Evolutionary conservation across 2,329 filamentous ascomycete genomes (phyloP).

Genomic region (Coniochaeta pulveracea): DNA sequence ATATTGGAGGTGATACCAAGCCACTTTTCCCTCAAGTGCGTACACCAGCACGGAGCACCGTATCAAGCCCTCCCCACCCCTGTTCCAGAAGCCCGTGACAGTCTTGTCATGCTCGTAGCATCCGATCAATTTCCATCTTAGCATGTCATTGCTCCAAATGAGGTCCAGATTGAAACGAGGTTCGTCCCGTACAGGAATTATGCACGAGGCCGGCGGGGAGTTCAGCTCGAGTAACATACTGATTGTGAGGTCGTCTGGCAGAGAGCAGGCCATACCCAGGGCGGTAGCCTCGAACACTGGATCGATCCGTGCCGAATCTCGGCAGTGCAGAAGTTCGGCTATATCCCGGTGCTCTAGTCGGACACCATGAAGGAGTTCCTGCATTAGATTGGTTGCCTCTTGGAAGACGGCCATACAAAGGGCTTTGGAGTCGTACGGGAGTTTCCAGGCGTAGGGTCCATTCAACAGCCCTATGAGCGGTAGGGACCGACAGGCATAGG

Average conservation of each 20-base stretch:
- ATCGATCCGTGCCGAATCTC: background rate
- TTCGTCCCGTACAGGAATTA: background rate
- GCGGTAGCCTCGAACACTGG: constrained; percentile 1
- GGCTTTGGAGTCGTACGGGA: background rate
- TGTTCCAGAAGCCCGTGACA: background rate
- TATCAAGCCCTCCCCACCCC: background rate
- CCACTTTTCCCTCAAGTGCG: too few species aligned
- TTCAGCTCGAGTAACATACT: too few species aligned
- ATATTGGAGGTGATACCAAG: background rate
- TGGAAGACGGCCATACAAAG: background rate
- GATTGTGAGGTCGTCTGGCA: too few species aligned
- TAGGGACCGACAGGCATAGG: background rate
- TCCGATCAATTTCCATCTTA: too few species aligned
- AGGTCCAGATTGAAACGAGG: too few species aligned
- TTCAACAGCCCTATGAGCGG: too few species aligned
- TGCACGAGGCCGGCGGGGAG: too few species aligned
- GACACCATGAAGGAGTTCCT: too few species aligned
- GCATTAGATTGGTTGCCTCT: too few species aligned
- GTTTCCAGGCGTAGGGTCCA: too few species aligned
- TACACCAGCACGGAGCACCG: background rate
- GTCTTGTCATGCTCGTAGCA: too few species aligned
- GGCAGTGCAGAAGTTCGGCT: background rate
- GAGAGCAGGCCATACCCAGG: background rate
- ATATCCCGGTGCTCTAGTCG: background rate
- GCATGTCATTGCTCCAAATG: too few species aligned